Percentiles rank a stretch among this genome's conserved stretches.
Evolutionary conservation across 1,284 basidiomycete genomes (phyloP).

Genomic region (Hymenochaete sp.): DNA sequence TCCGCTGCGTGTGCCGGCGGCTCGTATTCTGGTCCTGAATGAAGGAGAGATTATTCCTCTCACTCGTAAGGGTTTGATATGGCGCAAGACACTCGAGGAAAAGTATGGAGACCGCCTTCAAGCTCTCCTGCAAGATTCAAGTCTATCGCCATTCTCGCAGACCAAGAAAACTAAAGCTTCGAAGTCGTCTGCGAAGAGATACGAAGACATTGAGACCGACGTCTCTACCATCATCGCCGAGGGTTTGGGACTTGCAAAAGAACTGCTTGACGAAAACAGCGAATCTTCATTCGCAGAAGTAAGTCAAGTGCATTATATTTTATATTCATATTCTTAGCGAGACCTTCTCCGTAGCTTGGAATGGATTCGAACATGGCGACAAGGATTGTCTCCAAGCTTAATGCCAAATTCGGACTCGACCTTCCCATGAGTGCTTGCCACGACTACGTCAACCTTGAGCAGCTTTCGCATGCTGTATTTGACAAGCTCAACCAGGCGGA

Average conservation of each 20-base stretch:
- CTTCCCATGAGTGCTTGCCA: constrained; percentile 30
- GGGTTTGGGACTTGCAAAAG: constrained; percentile 8
- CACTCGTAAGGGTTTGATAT: constrained; percentile 28
- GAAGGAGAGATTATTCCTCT: constrained; percentile 26
- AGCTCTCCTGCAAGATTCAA: constrained; percentile 7
- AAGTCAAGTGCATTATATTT: constrained; percentile 15
- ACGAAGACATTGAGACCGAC: constrained; percentile 8
- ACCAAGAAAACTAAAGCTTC: not conserved
- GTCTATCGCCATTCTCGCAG: constrained; percentile 6
- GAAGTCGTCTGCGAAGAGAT: not conserved
- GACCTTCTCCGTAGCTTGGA: constrained; percentile 1
- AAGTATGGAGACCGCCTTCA: constrained; percentile 10
- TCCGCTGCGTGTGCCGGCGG: constrained; percentile 29
- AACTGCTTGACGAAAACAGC: constrained; percentile 15
- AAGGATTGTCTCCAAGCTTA: constrained; percentile 27
- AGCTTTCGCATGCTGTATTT: constrained; percentile 24
- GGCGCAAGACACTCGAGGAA: constrained; percentile 28
- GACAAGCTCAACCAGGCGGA: constrained; percentile 19
- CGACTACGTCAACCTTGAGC: constrained; percentile 26
- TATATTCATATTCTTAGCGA: not conserved
- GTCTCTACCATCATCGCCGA: constrained; percentile 11
- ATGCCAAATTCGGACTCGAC: constrained; percentile 23
- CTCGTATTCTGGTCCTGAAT: constrained; percentile 25
- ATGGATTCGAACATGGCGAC: constrained; percentile 27
- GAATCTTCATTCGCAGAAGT: constrained; percentile 27